Evolutionary conservation across 148 eudicot genomes (phyloP).

Genomic region (Dysphania ambrosioides): DNA sequence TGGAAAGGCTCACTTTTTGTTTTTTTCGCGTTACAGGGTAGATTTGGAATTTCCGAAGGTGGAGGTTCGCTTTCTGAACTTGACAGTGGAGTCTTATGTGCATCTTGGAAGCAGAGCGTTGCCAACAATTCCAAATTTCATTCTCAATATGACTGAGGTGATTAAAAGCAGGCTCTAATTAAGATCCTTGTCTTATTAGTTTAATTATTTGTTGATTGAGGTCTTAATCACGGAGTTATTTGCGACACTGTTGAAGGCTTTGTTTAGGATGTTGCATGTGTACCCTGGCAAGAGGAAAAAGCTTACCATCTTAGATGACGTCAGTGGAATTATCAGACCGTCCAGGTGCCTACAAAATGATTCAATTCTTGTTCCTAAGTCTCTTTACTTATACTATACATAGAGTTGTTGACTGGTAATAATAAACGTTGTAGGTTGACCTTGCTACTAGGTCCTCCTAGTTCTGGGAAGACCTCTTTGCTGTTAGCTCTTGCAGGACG

Average conservation of each 20-base stretch:
- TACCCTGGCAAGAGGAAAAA: constrained; percentile 58
- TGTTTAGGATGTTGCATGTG: constrained; percentile 66
- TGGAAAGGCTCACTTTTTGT: not conserved
- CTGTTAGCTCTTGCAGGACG: constrained; percentile 92
- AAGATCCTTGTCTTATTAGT: not conserved
- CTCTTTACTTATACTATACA: not conserved
- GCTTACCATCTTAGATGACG: constrained; percentile 70
- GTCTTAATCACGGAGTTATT: not conserved
- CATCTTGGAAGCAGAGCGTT: constrained; percentile 92
- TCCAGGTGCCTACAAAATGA: constrained; percentile 51
- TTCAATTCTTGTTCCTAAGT: not conserved
- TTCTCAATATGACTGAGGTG: constrained; percentile 91
- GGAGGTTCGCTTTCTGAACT: constrained; percentile 84
- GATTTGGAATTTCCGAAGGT: constrained; percentile 76
- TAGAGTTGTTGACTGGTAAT: constrained; percentile 2
- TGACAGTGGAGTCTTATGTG: constrained; percentile 67
- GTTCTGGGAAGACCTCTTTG: constrained; percentile 90
- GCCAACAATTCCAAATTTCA: constrained; percentile 89
- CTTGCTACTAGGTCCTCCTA: constrained; percentile 92
- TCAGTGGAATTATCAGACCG: constrained; percentile 85
- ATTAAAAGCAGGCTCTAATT: not conserved
- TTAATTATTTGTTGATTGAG: not conserved
- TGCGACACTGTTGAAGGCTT: constrained; percentile 48
- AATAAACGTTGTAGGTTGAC: constrained; percentile 58
- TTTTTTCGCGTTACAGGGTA: constrained; percentile 54